phyloP scores from a whole-genome alignment of 768 basidiomycete genomes.

The Imleria badia region DNA sequence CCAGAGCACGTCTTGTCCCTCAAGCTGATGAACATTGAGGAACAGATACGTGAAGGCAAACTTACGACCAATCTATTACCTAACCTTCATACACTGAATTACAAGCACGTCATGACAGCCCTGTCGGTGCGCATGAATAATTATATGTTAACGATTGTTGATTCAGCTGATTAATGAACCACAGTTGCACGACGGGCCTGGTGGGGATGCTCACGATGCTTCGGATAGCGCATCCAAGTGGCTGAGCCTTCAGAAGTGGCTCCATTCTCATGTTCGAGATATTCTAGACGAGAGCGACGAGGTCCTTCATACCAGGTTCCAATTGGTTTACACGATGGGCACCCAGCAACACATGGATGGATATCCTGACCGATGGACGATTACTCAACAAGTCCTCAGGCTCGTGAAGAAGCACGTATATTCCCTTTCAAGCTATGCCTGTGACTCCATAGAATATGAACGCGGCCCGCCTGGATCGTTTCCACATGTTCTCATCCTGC shows the following conservation, averaged over 20 bases:
- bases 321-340: neutral
- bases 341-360: neutral
- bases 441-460: neutral
- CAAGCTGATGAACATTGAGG: constrained; percentile 42
- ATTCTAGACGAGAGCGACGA: neutral
- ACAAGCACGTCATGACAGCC: neutral
- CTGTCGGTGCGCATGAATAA: neutral
- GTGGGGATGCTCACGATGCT: neutral
- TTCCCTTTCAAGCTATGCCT: neutral
- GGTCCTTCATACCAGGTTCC: neutral
- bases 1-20: constrained; percentile 54
- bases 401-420: neutral
- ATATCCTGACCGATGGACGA: neutral
- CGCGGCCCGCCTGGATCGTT: neutral
- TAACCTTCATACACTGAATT: too few species aligned
- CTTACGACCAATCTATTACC: constrained; percentile 13
- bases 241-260: neutral
- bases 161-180: neutral
- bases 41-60: constrained; percentile 6
- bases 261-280: neutral
- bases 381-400: neutral
- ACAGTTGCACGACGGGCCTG: neutral
- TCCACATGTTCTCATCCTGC: neutral
- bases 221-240: neutral
- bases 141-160: neutral